Evolutionary conservation across 805 yeast species (phyloP).

Genomic region (Metschnikowia sp.): DNA sequence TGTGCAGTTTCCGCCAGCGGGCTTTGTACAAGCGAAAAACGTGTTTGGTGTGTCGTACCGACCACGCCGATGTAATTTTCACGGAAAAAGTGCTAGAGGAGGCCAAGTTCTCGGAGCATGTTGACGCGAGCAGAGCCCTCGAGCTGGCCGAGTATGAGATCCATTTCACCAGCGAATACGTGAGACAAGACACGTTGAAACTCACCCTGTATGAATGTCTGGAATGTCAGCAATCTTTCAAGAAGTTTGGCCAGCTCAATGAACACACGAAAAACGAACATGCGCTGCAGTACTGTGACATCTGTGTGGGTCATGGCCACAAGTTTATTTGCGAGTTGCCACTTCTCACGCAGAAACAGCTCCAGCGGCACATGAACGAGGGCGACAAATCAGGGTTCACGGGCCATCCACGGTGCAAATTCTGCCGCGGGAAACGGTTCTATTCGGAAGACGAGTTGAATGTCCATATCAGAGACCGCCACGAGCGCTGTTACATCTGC

Average conservation of each 20-base stretch:
- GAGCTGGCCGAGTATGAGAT: conserved; percentile 49
- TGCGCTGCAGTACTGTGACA: conserved; percentile 60
- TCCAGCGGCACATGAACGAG: conserved; percentile 63
- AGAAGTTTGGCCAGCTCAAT: conserved; percentile 53
- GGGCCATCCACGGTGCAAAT: conserved; percentile 88
- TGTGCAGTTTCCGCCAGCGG: conserved; percentile 78
- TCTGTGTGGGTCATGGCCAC: conserved; percentile 75
- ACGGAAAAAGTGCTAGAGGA: conserved; percentile 43
- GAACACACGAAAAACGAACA: conserved; percentile 68
- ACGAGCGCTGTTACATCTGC: conserved; percentile 89
- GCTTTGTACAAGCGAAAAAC: conserved; percentile 68
- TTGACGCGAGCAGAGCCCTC: conserved; percentile 27
- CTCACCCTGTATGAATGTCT: conserved; percentile 60
- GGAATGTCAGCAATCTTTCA: conserved; percentile 40
- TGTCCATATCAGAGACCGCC: conserved; percentile 75
- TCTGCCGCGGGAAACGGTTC: conserved; percentile 70
- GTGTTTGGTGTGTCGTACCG: conserved; percentile 85
- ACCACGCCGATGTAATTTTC: conserved; percentile 54
- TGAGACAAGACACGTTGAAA: conserved; percentile 45
- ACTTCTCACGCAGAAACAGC: conserved; percentile 55
- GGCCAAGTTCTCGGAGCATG: conserved; percentile 34
- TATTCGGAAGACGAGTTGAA: conserved; percentile 87
- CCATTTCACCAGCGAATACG: conserved; percentile 54
- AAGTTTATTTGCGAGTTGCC: conserved; percentile 72
- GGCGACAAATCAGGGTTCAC: conserved; percentile 77